Evolutionary conservation across 1,284 basidiomycete genomes (phyloP).

Genomic region (Ustilago trichophora): DNA sequence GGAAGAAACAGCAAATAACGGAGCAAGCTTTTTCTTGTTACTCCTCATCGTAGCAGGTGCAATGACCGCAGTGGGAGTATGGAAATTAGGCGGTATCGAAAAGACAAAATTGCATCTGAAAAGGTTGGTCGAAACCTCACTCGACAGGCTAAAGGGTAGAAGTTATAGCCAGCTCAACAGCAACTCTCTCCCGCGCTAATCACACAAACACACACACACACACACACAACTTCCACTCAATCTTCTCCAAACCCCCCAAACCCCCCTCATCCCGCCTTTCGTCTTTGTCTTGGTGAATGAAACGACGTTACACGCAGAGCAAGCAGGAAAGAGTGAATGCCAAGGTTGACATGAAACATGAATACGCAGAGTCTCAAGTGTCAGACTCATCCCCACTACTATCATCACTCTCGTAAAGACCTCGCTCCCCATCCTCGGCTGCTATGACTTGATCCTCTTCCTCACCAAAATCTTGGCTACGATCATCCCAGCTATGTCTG

Average conservation of each 20-base stretch:
- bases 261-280: too few species aligned
- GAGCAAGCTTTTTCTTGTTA: conserved; percentile 29
- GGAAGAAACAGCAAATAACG: conserved; percentile 7
- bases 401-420: conserved; percentile 3
- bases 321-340: too few species aligned
- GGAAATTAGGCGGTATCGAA: conserved; percentile 28
- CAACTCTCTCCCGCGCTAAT: conserved; percentile 18
- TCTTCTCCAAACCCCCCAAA: too few species aligned
- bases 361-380: too few species aligned
- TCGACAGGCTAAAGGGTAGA: neutral
- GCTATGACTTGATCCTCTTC: conserved; percentile 64
- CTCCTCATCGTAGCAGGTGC: conserved; percentile 25
- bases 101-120: conserved; percentile 27
- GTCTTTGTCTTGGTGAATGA: too few species aligned
- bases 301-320: too few species aligned
- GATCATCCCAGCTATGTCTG: conserved; percentile 56
- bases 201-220: too few species aligned
- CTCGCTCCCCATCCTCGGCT: conserved; percentile 8
- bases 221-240: too few species aligned
- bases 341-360: too few species aligned
- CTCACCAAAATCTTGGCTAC: conserved; percentile 65
- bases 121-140: neutral
- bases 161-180: conserved; percentile 5
- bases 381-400: conserved; percentile 24
- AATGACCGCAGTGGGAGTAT: conserved; percentile 12